A percentile compares a stretch with the other conserved stretches of the same genome.
Conservation (phyloP, 441 rosid genomes). For the Biscutella auriculata region DNA sequence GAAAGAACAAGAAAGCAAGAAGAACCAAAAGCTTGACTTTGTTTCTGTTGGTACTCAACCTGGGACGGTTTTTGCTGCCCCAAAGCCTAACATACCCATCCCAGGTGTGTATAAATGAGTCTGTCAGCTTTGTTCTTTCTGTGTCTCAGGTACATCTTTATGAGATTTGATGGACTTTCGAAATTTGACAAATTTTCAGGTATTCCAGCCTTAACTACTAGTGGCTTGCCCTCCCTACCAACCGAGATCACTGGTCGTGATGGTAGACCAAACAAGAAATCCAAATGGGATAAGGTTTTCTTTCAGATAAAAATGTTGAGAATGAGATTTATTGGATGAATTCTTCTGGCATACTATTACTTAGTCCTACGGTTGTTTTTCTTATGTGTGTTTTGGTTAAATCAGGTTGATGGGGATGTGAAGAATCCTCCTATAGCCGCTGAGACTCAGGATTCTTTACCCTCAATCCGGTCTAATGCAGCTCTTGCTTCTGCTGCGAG, state of each 20-base stretch:
- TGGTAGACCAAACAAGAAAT: constrained; percentile 76
- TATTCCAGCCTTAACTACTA: constrained; percentile 32
- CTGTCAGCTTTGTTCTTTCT: not conserved
- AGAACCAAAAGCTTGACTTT: constrained; percentile 71
- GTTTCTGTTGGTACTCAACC: constrained; percentile 54
- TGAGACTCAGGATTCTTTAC: constrained; percentile 51
- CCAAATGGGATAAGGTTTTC: constrained; percentile 93
- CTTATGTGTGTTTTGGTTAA: constrained; percentile 1
- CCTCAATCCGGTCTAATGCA: constrained; percentile 52
- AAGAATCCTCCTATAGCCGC: constrained; percentile 42
- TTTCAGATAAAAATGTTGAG: not conserved
- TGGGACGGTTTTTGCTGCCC: constrained; percentile 34
- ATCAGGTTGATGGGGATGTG: constrained; percentile 70
- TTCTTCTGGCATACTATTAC: not conserved
- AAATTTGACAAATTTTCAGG: constrained; percentile 18
- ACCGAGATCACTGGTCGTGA: constrained; percentile 39
- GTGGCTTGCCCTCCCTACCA: constrained; percentile 40
- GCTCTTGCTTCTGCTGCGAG: constrained; percentile 56
- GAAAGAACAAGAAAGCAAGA: constrained; percentile 85
- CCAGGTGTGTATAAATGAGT: constrained; percentile 33
- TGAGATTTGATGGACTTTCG: constrained; percentile 13
- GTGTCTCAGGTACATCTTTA: not conserved
- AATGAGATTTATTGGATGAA: constrained; percentile 38
- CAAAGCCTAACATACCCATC: constrained; percentile 55
- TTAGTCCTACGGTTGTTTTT: not conserved